Conservation (phyloP, 345 rosid genomes). For the Corymbia maculata region DNA sequence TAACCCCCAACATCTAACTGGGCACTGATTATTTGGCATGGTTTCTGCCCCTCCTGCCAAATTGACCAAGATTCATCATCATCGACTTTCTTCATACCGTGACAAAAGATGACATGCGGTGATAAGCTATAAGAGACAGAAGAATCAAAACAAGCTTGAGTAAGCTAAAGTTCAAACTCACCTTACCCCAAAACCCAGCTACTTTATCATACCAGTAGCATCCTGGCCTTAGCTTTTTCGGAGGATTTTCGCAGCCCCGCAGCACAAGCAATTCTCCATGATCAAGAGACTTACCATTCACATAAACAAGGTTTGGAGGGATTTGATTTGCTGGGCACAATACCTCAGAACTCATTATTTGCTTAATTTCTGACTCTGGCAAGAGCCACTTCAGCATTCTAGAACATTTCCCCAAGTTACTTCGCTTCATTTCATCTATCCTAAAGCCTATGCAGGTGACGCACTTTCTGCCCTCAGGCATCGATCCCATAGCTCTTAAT, state of each 20-base stretch:
- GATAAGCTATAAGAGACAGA: not conserved
- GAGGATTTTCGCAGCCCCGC: slow-evolving; percentile 62
- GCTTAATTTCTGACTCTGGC: slow-evolving; percentile 35
- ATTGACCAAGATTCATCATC: slow-evolving; percentile 1
- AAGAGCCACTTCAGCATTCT: slow-evolving; percentile 48
- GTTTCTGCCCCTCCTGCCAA: slow-evolving; percentile 67
- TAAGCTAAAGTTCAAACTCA: slow-evolving; percentile 10
- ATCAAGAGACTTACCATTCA: slow-evolving; percentile 44
- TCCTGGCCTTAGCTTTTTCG: slow-evolving; percentile 70
- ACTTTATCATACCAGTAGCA: slow-evolving; percentile 78
- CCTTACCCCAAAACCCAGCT: slow-evolving; percentile 95
- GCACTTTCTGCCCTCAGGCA: slow-evolving; percentile 96
- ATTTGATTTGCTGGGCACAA: slow-evolving; percentile 56
- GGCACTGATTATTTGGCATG: slow-evolving; percentile 65
- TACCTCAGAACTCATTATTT: slow-evolving; percentile 50
- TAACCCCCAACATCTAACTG: slow-evolving; percentile 41
- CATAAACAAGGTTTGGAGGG: slow-evolving; percentile 51
- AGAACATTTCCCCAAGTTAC: slow-evolving; percentile 50
- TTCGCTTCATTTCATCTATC: slow-evolving; percentile 54
- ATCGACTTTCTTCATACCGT: not conserved
- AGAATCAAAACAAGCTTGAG: not conserved
- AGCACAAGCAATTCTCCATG: slow-evolving; percentile 31
- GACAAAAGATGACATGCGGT: not conserved
- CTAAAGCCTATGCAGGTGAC: slow-evolving; percentile 55
- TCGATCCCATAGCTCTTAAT: slow-evolving; percentile 76